Evolutionary conservation across 495 filamentous ascomycete genomes (phyloP).

Genomic region (Podospora anserina): DNA sequence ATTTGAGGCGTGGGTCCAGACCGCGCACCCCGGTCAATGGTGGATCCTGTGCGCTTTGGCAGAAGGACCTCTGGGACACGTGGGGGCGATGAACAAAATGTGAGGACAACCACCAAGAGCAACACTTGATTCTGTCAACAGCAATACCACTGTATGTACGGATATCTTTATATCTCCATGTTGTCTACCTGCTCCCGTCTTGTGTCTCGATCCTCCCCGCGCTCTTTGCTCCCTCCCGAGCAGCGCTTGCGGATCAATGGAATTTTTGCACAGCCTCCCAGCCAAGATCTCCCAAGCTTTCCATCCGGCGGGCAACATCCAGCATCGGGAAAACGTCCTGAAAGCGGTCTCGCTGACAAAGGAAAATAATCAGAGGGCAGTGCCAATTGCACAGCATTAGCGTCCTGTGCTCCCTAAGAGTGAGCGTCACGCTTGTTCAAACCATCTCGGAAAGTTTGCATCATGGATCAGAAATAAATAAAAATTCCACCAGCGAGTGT

Average conservation of each 20-base stretch:
- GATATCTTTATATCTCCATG: no score
- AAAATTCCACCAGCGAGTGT: neutral
- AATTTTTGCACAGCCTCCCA: neutral
- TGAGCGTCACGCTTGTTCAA: neutral
- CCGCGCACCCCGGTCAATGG: neutral
- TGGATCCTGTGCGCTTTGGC: neutral
- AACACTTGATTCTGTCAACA: no score
- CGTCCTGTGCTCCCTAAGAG: neutral
- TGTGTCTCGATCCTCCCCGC: neutral
- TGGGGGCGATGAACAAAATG: conserved; percentile 13
- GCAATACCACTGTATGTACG: no score
- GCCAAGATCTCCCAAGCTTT: neutral
- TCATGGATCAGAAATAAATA: neutral
- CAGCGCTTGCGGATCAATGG: neutral
- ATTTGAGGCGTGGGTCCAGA: conserved; percentile 7
- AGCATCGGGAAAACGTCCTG: neutral
- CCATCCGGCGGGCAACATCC: no score
- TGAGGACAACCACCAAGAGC: conserved; percentile 8
- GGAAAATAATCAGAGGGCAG: neutral
- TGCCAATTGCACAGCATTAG: neutral
- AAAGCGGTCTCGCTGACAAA: neutral
- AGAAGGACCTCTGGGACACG: conserved; percentile 7
- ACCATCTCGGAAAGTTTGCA: neutral
- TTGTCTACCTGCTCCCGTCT: neutral
- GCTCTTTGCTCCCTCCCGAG: neutral